These are phyloP conservation scores for Apophysomyces elegans DNA, from an alignment of 371 early-diverging fungal species.

Conservation along the genomic window DNA sequence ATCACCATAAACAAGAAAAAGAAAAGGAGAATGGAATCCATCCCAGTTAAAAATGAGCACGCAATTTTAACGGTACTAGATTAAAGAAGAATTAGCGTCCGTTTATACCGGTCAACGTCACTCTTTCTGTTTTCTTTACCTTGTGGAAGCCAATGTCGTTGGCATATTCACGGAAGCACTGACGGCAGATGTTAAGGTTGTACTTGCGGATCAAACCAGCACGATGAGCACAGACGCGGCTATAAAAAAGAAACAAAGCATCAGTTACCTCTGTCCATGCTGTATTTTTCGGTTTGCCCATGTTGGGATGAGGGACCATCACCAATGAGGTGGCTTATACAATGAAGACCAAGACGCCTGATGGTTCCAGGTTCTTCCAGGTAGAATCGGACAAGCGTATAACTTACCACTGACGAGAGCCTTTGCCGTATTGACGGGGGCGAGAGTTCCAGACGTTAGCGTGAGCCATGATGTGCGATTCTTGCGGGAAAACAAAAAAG, in stretches of 20 bases:
- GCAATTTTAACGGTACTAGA: not conserved
- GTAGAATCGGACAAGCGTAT: not conserved
- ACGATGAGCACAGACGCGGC: slow-evolving; percentile 96
- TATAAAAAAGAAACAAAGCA: slow-evolving; percentile 27
- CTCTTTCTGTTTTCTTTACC: slow-evolving; percentile 35
- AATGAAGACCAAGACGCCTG: not conserved
- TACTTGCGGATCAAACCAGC: slow-evolving; percentile 99
- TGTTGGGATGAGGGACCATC: not conserved
- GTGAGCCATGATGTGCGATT: slow-evolving; percentile 86
- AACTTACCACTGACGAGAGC: slow-evolving; percentile 92
- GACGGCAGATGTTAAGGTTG: slow-evolving; percentile 98
- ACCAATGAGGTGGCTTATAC: slow-evolving; percentile 4
- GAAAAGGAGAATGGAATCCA: not conserved
- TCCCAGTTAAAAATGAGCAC: not conserved
- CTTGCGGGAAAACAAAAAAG: slow-evolving; percentile 8
- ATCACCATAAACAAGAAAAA: not conserved
- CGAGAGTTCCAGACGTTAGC: slow-evolving; percentile 91
- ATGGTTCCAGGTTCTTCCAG: not conserved
- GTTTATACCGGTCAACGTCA: not conserved
- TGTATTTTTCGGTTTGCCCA: not conserved
- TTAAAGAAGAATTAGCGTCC: not conserved
- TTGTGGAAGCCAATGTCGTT: slow-evolving; percentile 98
- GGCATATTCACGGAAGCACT: slow-evolving; percentile 99
- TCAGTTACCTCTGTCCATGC: not conserved
- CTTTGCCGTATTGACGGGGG: slow-evolving; percentile 95